Evolutionary conservation across 768 basidiomycete species (phyloP).

Genomic region (Leccinum uliginosum): DNA sequence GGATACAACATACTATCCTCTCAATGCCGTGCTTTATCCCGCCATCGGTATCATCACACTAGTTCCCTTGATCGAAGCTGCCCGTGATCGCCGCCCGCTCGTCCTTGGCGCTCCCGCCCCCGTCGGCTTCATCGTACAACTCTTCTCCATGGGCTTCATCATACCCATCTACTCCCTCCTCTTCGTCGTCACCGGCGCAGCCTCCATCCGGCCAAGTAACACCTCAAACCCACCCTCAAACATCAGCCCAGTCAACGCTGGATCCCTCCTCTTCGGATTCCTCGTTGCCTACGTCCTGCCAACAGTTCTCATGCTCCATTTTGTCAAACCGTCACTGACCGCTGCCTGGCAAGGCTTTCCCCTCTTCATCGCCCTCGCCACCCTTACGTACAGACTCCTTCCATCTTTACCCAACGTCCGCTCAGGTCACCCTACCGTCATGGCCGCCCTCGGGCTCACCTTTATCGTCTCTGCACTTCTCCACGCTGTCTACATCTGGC

Average conservation of each 20-base stretch:
- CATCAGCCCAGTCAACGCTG: constrained; percentile 44
- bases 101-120: constrained; percentile 39
- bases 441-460: constrained; percentile 12
- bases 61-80: constrained; percentile 44
- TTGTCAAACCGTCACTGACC: constrained; percentile 41
- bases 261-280: constrained; percentile 50
- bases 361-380: constrained; percentile 40
- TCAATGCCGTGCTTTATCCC: constrained; percentile 14
- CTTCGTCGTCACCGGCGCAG: constrained; percentile 39
- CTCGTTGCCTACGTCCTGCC: constrained; percentile 45
- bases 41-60: constrained; percentile 23
- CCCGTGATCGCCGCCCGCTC: constrained; percentile 33
- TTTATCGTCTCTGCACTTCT: constrained; percentile 20
- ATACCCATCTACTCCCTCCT: constrained; percentile 47
- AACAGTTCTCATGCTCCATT: constrained; percentile 39
- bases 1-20: constrained; percentile 12
- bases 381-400: constrained; percentile 37
- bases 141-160: constrained; percentile 38
- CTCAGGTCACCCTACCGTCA: constrained; percentile 22
- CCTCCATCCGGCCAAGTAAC: constrained; percentile 6
- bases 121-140: constrained; percentile 40
- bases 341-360: constrained; percentile 56
- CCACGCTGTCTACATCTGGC: constrained; percentile 25
- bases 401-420: constrained; percentile 13
- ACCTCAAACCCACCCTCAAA: constrained; percentile 12